Evolutionary conservation across 2,329 filamentous ascomycete genomes (phyloP).

Genomic region (Annulohypoxylon truncatum): DNA sequence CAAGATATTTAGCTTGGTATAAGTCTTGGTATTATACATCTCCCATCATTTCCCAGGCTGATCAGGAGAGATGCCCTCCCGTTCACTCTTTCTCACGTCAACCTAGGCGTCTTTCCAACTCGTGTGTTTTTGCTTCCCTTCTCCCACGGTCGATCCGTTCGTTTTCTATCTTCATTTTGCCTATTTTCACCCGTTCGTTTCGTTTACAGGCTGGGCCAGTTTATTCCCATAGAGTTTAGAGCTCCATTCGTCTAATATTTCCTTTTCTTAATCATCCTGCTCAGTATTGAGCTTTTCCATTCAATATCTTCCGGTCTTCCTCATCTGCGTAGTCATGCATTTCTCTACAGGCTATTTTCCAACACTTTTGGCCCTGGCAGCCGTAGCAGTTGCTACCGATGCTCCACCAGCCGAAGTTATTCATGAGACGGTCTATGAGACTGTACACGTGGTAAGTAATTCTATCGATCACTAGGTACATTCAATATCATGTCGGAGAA

Average conservation of each 20-base stretch:
- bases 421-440: conserved; percentile 30
- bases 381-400: conserved; percentile 22
- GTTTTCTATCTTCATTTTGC: conserved; percentile 19
- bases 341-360: conserved; percentile 20
- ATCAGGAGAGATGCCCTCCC: conserved; percentile 30
- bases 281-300: background rate
- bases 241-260: conserved; percentile 11
- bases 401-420: conserved; percentile 17
- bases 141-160: conserved; percentile 38
- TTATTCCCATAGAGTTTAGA: conserved; percentile 24
- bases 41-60: conserved; percentile 22
- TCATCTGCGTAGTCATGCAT: conserved; percentile 12
- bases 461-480: too few species aligned
- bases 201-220: conserved; percentile 36
- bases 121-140: conserved; percentile 23
- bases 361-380: conserved; percentile 20
- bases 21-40: conserved; percentile 34
- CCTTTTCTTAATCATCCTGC: conserved; percentile 16
- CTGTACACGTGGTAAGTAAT: conserved; percentile 33
- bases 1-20: conserved; percentile 27
- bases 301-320: conserved; percentile 3
- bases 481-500: background rate
- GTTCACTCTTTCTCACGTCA: conserved; percentile 23
- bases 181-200: conserved; percentile 35
- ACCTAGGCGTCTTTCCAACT: conserved; percentile 19